phyloP scores from a whole-genome alignment of 768 basidiomycete species.

The Leccinum variicolor region DNA sequence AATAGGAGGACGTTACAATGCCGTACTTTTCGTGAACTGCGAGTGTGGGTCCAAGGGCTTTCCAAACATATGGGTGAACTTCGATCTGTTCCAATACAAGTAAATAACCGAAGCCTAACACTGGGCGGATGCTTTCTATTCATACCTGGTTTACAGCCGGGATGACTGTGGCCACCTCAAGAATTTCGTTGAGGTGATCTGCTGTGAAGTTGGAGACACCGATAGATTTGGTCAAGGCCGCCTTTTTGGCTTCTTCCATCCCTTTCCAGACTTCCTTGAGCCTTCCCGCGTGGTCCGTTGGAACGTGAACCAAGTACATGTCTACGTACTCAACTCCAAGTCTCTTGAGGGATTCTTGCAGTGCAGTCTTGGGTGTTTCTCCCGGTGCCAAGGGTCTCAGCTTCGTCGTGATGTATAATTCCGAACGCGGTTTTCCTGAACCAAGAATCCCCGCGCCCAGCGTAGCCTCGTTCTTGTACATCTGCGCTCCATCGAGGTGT shows the following conservation, averaged over 20 bases:
- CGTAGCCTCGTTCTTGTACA: conserved; percentile 53
- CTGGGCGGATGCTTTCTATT: not conserved
- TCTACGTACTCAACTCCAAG: conserved; percentile 57
- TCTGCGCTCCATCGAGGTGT: conserved; percentile 64
- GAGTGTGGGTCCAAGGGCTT: conserved; percentile 36
- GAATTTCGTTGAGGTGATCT: conserved; percentile 40
- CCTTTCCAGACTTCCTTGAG: conserved; percentile 55
- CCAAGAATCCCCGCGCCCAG: conserved; percentile 49
- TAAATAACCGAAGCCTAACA: not conserved
- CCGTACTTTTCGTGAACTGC: conserved; percentile 34
- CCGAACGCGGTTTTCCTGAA: conserved; percentile 49
- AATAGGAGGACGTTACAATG: conserved; percentile 40
- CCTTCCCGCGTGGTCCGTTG: conserved; percentile 37
- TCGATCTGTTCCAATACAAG: conserved; percentile 38
- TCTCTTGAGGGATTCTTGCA: conserved; percentile 53
- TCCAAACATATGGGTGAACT: conserved; percentile 51
- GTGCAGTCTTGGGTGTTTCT: conserved; percentile 44
- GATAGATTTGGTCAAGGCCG: conserved; percentile 39
- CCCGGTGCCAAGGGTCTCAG: conserved; percentile 35
- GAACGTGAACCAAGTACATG: conserved; percentile 59
- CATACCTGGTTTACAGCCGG: conserved; percentile 56
- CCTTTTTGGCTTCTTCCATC: conserved; percentile 54
- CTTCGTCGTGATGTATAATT: conserved; percentile 64
- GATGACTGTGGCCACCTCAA: conserved; percentile 39
- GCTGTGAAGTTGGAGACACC: conserved; percentile 57